Conservation (phyloP, 495 filamentous ascomycete genomes). For the Penicillium bovifimosum region DNA sequence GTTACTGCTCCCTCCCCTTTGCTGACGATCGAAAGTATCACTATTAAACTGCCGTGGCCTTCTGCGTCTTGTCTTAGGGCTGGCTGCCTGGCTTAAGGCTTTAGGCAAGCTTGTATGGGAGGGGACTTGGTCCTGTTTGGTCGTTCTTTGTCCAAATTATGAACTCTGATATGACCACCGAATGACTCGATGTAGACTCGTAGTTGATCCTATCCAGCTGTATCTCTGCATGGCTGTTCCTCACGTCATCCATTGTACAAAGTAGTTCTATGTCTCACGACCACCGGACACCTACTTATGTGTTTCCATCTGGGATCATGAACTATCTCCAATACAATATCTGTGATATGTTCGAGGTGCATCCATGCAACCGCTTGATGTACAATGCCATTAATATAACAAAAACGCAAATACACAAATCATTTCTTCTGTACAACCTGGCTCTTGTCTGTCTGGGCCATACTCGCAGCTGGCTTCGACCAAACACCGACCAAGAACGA, state of each 20-base stretch:
- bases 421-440: neutral
- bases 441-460: neutral
- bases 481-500: constrained; percentile 1
- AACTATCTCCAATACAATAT: no score
- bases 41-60: constrained; percentile 14
- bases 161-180: constrained; percentile 8
- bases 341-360: neutral
- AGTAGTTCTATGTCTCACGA: no score
- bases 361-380: neutral
- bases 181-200: neutral
- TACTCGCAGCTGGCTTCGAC: neutral
- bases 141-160: constrained; percentile 1
- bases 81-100: neutral
- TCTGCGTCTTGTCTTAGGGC: constrained; percentile 6
- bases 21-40: constrained; percentile 27
- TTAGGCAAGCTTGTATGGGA: neutral
- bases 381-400: neutral
- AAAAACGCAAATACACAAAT: neutral
- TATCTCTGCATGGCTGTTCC: neutral
- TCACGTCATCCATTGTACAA: no score
- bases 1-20: constrained; percentile 21
- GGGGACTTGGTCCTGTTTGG: neutral
- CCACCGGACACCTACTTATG: no score
- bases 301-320: no score
- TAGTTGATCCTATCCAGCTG: neutral